Conservation (phyloP, 768 basidiomycete species). For the Rhodotorula taiwanensis region DNA sequence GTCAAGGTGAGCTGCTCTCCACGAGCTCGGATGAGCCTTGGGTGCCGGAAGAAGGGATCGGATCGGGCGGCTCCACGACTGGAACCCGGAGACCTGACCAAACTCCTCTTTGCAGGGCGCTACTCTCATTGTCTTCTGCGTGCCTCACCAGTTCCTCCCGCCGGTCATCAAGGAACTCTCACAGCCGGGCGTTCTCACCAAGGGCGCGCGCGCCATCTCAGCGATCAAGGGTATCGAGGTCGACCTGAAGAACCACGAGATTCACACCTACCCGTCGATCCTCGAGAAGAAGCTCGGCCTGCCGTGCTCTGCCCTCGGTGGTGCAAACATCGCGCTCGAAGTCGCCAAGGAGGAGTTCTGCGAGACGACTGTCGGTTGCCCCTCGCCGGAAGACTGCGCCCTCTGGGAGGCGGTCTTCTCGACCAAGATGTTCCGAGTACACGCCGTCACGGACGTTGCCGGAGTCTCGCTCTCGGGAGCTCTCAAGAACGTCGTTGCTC, state of each 20-base stretch:
- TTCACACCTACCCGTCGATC: conserved; percentile 48
- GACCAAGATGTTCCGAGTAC: conserved; percentile 46
- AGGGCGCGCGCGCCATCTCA: conserved; percentile 47
- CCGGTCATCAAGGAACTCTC: conserved; percentile 44
- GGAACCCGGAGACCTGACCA: no score
- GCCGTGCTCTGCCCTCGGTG: conserved; percentile 47
- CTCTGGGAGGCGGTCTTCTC: conserved; percentile 45
- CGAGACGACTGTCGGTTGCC: conserved; percentile 46
- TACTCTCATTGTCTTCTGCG: conserved; percentile 48
- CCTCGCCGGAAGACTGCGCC: conserved; percentile 29
- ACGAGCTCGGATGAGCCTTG: conserved; percentile 18
- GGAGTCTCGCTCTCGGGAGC: conserved; percentile 50
- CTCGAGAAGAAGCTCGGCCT: conserved; percentile 46
- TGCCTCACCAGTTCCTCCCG: conserved; percentile 47
- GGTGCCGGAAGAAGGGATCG: not conserved
- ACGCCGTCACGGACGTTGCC: conserved; percentile 48
- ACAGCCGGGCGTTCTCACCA: conserved; percentile 43
- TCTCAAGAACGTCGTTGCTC: conserved; percentile 48
- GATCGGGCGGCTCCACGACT: no score
- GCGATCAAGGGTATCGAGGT: conserved; percentile 50
- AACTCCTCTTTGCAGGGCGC: conserved; percentile 47
- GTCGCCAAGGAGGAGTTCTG: conserved; percentile 48
- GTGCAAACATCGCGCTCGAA: conserved; percentile 49
- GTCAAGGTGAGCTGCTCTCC: conserved; percentile 48
- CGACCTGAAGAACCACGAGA: conserved; percentile 44